Conservation (phyloP, 2,329 filamentous ascomycete species). For the Dothidotthia symphoricarpi region DNA sequence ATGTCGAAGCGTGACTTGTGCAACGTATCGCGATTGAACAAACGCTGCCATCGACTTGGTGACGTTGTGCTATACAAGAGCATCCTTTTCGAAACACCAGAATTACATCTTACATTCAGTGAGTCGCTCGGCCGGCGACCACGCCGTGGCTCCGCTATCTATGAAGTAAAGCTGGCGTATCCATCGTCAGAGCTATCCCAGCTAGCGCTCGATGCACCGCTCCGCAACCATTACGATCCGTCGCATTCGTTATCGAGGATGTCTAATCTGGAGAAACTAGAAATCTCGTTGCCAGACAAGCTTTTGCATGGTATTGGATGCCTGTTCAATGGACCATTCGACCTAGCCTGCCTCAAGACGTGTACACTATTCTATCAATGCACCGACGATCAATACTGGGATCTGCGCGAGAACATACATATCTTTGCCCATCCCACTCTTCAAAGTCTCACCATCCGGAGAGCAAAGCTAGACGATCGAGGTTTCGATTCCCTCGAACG, state of each 20-base stretch:
- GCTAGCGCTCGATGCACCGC: conserved; percentile 28
- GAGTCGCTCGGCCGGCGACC: conserved; percentile 33
- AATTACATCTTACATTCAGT: conserved; percentile 36
- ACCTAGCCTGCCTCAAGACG: conserved; percentile 32
- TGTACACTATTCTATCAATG: conserved; percentile 36
- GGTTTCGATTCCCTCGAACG: conserved; percentile 34
- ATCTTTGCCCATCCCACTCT: conserved; percentile 35
- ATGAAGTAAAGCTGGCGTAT: conserved; percentile 33
- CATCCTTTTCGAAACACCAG: conserved; percentile 33
- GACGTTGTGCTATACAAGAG: conserved; percentile 35
- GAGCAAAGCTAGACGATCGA: conserved; percentile 33
- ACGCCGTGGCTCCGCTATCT: conserved; percentile 33
- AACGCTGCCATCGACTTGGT: conserved; percentile 31
- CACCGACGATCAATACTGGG: conserved; percentile 34
- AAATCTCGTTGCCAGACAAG: conserved; percentile 32
- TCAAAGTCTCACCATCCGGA: conserved; percentile 27
- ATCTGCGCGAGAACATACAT: conserved; percentile 36
- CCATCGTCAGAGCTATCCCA: conserved; percentile 33
- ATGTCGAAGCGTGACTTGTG: conserved; percentile 29
- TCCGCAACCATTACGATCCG: conserved; percentile 30
- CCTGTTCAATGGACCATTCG: conserved; percentile 36
- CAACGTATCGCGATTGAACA: conserved; percentile 31
- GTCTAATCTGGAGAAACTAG: conserved; percentile 36
- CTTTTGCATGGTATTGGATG: conserved; percentile 32
- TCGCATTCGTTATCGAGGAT: conserved; percentile 34